These are phyloP conservation scores for Alnus glutinosa DNA, from an alignment of 306 rosid genomes.

Conservation along the genomic window DNA sequence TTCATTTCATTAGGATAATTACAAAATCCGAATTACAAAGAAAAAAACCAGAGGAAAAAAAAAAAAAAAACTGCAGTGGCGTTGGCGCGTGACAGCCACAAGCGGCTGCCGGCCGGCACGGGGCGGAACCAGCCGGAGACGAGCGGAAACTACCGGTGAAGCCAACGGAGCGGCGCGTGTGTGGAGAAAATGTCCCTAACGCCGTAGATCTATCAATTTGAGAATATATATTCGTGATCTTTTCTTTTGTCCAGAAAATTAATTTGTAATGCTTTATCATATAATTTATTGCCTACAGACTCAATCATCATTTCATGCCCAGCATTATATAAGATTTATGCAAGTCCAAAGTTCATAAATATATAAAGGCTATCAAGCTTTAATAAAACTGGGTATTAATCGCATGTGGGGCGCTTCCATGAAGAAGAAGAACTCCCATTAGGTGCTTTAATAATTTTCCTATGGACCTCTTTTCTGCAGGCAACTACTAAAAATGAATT, in stretches of 20 bases:
- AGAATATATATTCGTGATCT: conserved; percentile 13
- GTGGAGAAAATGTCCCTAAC: too few species aligned
- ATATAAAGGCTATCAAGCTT: conserved; percentile 4
- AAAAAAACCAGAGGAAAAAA: too few species aligned
- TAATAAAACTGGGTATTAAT: background rate
- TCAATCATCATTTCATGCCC: background rate
- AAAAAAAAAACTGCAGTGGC: too few species aligned
- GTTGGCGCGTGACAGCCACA: too few species aligned
- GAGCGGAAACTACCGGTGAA: too few species aligned
- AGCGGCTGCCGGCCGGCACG: too few species aligned
- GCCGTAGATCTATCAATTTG: background rate
- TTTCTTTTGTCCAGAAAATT: background rate
- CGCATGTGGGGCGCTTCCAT: background rate
- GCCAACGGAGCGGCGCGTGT: too few species aligned
- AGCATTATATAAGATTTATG: background rate
- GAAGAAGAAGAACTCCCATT: background rate
- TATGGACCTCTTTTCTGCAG: conserved; percentile 32
- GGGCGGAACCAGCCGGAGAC: too few species aligned
- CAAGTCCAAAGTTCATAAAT: background rate
- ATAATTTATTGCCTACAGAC: background rate
- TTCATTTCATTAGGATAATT: too few species aligned
- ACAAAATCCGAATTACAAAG: too few species aligned
- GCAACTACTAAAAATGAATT: conserved; percentile 41
- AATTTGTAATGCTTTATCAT: background rate
- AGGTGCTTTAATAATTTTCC: conserved; percentile 1